Evolutionary conservation across 1,284 basidiomycete species (phyloP).

Genomic region (Wolfiporia cocos): DNA sequence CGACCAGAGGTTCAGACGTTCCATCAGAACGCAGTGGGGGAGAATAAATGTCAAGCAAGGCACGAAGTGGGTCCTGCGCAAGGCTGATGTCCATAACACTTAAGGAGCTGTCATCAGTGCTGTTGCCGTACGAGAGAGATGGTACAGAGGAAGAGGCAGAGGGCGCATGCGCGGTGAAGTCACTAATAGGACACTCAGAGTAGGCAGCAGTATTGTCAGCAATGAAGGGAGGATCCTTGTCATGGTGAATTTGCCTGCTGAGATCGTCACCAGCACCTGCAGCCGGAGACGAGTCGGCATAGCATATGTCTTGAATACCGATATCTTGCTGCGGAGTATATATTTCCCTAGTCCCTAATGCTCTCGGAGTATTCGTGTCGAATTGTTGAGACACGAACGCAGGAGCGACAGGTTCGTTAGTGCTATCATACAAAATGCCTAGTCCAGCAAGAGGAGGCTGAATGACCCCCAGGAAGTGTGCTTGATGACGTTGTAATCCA

Average conservation of each 20-base stretch:
- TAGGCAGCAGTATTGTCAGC: slow-evolving; percentile 2
- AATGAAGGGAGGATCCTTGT: too few relatives aligned
- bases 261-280: too few relatives aligned
- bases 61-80: slow-evolving; percentile 2
- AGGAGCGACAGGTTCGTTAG: too few relatives aligned
- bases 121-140: slow-evolving; percentile 8
- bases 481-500: too few relatives aligned
- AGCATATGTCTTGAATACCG: slow-evolving; percentile 13
- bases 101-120: slow-evolving; percentile 6
- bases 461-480: too few relatives aligned
- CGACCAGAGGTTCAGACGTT: slow-evolving; percentile 18
- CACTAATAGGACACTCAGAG: slow-evolving; percentile 9
- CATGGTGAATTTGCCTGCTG: too few relatives aligned
- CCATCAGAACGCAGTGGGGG: slow-evolving; percentile 1
- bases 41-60: slow-evolving; percentile 9
- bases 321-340: too few relatives aligned
- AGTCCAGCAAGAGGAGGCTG: too few relatives aligned
- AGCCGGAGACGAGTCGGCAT: slow-evolving; percentile 6
- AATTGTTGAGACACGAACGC: too few relatives aligned
- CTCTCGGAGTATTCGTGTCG: too few relatives aligned
- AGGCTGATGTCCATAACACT: neutral
- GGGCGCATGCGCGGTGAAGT: slow-evolving; percentile 7
- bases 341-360: too few relatives aligned
- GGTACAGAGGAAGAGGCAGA: slow-evolving; percentile 5
- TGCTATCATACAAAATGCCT: too few relatives aligned